Evolutionary conservation across 2,329 filamentous ascomycete species (phyloP).

Genomic region (Trichothecium roseum): DNA sequence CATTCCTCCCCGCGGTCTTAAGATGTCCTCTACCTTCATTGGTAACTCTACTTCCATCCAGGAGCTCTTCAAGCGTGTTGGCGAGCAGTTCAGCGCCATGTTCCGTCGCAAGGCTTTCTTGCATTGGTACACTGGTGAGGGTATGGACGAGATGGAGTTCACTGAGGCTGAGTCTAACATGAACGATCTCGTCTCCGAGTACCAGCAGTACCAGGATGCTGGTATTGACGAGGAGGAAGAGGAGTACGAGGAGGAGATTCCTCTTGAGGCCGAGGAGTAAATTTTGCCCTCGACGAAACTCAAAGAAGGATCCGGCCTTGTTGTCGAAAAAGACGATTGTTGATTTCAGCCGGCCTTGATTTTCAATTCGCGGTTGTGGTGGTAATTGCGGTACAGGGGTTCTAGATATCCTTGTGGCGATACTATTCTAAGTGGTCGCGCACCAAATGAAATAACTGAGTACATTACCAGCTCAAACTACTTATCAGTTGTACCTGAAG

Average conservation of each 20-base stretch:
- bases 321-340: conserved; percentile 3
- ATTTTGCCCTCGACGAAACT: neutral
- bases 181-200: conserved; percentile 99
- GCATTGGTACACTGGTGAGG: conserved; percentile 99
- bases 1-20: conserved; percentile 91
- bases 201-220: conserved; percentile 99
- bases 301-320: neutral
- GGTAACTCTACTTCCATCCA: conserved; percentile 99
- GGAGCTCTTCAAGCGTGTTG: conserved; percentile 99
- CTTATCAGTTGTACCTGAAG: conserved; percentile 11
- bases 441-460: conserved; percentile 16
- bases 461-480: too few species aligned
- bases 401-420: conserved; percentile 26
- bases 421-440: conserved; percentile 19
- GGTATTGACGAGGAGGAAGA: conserved; percentile 95
- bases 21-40: conserved; percentile 99
- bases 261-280: conserved; percentile 60
- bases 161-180: conserved; percentile 99
- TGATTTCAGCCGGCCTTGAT: conserved; percentile 13
- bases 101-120: conserved; percentile 99
- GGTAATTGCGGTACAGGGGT: conserved; percentile 7
- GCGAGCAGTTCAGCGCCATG: conserved; percentile 99
- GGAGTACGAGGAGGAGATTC: conserved; percentile 82
- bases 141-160: conserved; percentile 99
- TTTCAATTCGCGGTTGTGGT: conserved; percentile 20